A percentile compares a stretch with the other conserved stretches of the same genome.
These are phyloP conservation scores for Beauveria sp. DNA, from an alignment of 2,329 filamentous ascomycete species.

Conservation along the genomic window DNA sequence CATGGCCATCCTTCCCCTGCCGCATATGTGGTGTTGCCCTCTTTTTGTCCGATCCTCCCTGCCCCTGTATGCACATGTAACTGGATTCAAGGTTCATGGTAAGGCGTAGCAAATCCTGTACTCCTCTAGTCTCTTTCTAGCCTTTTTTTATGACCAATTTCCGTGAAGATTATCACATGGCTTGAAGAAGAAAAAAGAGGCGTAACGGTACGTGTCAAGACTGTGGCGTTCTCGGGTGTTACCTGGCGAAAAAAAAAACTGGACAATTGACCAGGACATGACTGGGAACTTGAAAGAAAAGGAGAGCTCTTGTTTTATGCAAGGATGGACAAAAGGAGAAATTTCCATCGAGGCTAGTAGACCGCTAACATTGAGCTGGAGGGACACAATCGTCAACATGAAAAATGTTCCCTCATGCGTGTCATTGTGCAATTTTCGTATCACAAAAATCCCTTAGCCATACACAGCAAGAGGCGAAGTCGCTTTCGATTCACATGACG, in stretches of 20 bases:
- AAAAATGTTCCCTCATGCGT: neutral
- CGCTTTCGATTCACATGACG: slow-evolving; percentile 4
- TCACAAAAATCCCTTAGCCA: neutral
- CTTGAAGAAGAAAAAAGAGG: neutral
- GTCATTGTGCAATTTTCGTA: neutral
- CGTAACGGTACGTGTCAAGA: neutral
- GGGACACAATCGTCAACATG: neutral
- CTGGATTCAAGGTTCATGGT: neutral
- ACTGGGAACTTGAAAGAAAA: neutral
- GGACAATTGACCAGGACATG: neutral
- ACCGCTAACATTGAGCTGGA: too few species aligned
- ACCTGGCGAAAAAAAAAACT: neutral
- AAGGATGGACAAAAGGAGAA: neutral
- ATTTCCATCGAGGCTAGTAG: slow-evolving; percentile 2
- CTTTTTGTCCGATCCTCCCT: neutral
- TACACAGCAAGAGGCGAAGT: neutral
- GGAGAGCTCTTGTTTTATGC: neutral
- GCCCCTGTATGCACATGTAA: neutral
- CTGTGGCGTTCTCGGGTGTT: neutral
- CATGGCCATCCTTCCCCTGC: neutral
- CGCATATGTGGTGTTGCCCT: neutral
- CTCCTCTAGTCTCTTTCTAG: neutral
- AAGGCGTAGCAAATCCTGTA: neutral
- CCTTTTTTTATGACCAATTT: neutral
- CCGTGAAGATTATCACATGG: neutral